Evolutionary conservation across 1,284 basidiomycete genomes (phyloP).

Genomic region (Leccinum subrobustum): DNA sequence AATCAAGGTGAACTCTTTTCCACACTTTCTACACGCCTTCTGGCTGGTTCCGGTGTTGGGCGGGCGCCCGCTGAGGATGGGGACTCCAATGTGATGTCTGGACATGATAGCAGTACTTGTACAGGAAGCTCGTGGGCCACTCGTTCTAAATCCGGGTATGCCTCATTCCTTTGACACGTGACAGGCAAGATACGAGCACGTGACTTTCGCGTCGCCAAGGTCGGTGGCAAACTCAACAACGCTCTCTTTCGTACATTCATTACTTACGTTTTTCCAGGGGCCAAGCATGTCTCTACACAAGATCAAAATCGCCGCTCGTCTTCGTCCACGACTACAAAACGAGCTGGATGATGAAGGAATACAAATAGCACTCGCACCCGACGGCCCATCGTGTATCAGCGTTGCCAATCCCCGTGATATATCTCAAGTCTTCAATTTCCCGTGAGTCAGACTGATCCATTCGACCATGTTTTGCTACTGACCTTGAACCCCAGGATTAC

Average conservation of each 20-base stretch:
- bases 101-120: conserved; percentile 15
- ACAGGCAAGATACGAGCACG: conserved; percentile 14
- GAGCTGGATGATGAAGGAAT: conserved; percentile 65
- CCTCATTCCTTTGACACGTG: background rate
- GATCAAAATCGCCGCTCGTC: conserved; percentile 58
- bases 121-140: no score
- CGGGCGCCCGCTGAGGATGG: conserved; percentile 67
- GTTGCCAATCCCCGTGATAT: conserved; percentile 66
- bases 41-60: conserved; percentile 38
- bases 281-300: conserved; percentile 29
- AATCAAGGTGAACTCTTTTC: conserved; percentile 69
- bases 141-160: conserved; percentile 5
- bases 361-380: conserved; percentile 45
- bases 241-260: background rate
- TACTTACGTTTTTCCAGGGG: background rate
- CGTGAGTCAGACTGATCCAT: conserved; percentile 43
- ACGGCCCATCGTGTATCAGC: conserved; percentile 45
- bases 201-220: conserved; percentile 20
- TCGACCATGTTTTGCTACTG: background rate
- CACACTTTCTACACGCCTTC: conserved; percentile 64
- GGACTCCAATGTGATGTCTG: conserved; percentile 45
- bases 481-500: conserved; percentile 47
- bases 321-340: conserved; percentile 58
- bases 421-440: conserved; percentile 68
- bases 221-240: conserved; percentile 24